These are phyloP conservation scores for Scalesia atractyloides DNA, from an alignment of 129 eudicot species.

Conservation along the genomic window DNA sequence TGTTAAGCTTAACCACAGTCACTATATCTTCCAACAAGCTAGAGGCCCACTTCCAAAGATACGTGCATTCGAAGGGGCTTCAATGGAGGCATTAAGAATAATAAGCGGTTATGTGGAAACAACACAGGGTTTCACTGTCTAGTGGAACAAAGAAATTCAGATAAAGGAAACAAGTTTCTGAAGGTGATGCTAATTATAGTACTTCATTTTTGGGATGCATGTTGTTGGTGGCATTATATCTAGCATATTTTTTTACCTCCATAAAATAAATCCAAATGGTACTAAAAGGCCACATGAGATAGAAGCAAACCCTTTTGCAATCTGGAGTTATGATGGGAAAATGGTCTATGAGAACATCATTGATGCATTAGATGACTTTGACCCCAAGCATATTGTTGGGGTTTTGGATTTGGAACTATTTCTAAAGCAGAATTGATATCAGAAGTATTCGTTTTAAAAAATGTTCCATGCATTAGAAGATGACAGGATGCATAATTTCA, in stretches of 20 bases:
- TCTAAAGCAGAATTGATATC: neutral
- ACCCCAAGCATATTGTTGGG: conserved; percentile 5
- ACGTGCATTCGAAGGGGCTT: neutral
- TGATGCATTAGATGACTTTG: too few relatives aligned
- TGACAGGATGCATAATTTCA: too few relatives aligned
- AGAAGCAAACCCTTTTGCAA: too few relatives aligned
- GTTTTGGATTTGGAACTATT: neutral
- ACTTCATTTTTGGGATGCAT: conserved; percentile 10
- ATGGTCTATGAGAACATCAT: too few relatives aligned
- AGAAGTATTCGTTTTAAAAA: neutral
- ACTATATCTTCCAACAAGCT: neutral
- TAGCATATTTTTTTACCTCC: neutral
- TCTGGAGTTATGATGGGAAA: too few relatives aligned
- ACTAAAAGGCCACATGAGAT: neutral
- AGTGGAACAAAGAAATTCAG: neutral
- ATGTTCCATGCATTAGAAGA: too few relatives aligned
- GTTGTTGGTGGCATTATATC: neutral
- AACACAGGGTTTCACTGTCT: neutral
- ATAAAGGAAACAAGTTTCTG: neutral
- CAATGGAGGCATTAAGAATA: neutral
- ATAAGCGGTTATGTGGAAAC: neutral
- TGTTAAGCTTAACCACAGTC: neutral
- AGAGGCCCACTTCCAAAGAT: conserved; percentile 12
- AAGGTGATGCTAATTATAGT: too few relatives aligned
- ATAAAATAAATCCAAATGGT: neutral